Evolutionary conservation across 1,284 basidiomycete genomes (phyloP), one percentile per base, ranked within the genome.

Genomic region (Cutaneotrichosporon spelunceum): DNA sequence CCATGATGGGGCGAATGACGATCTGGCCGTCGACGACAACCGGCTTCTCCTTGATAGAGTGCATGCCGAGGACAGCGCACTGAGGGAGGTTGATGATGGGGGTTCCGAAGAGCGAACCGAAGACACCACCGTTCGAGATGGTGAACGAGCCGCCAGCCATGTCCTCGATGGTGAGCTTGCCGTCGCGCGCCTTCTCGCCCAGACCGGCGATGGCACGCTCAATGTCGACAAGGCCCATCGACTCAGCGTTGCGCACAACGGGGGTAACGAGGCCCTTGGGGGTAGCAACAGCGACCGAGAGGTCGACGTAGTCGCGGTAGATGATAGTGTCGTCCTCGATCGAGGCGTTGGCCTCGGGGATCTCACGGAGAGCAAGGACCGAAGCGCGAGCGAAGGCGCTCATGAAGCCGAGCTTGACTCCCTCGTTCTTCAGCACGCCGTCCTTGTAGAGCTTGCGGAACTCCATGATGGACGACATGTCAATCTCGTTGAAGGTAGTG

Each of bases 401-500:
- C 96, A 99, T 99, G 86, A 93, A 99, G 44, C 96, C 95, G 67
- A 99, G 86, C 82, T 99, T 99, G 79, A 98, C 88, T 54, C 93
- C 94, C 71, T 94, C 89, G 76, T 89, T 86, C 81, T 99, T 97
- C 60, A 94, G 83, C 55, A 98, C 83, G 60, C 86, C 83, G 70
- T 98, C 93, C 85, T 99, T 99, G 87, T 95, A 95, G 75, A 90
- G 88, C 76, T 88, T 87, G 72, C 96, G 89, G 87, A 99, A 88
- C 57, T 90, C 88, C 84, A 98, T 91, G 66, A 98, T 82, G 52
- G 88, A 88, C 50, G 91, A 93, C 95, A 99, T 99, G 83, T 99
- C 95, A 76, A 99, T 93, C 82, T 99, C 95, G 83, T 99, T 98
- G 85, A 99, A 99, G 49, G 95, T 99, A 57, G 96, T 99, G 67